Conservation (phyloP, 257 asterid species). For the Solanum gracilifrons region DNA sequence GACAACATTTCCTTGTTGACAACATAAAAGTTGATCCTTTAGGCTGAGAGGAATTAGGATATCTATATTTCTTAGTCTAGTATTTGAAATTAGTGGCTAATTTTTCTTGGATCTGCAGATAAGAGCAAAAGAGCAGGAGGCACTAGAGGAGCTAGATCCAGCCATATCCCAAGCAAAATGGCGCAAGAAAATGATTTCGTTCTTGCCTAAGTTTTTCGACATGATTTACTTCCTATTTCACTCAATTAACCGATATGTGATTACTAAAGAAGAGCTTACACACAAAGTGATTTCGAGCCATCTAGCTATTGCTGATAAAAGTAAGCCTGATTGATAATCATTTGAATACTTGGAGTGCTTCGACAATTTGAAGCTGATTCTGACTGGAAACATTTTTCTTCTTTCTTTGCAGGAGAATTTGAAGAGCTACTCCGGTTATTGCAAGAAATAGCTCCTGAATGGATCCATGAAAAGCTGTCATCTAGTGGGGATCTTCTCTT, state of each 20-base stretch:
- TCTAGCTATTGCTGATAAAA: slow-evolving; percentile 33
- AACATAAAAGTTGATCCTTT: background rate
- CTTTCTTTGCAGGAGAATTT: slow-evolving; percentile 44
- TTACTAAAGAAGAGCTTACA: slow-evolving; percentile 60
- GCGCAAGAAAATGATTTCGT: slow-evolving; percentile 48
- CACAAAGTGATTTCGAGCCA: slow-evolving; percentile 38
- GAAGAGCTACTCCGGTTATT: slow-evolving; percentile 68
- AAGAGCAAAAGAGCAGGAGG: slow-evolving; percentile 47
- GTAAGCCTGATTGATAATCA: slow-evolving; percentile 27
- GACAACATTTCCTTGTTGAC: background rate
- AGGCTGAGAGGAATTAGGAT: background rate
- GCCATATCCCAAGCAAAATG: slow-evolving; percentile 80
- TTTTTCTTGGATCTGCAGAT: slow-evolving; percentile 33
- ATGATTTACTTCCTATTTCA: slow-evolving; percentile 46
- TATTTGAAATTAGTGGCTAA: background rate
- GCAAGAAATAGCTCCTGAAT: slow-evolving; percentile 75
- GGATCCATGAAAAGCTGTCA: slow-evolving; percentile 55
- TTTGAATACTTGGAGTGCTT: background rate
- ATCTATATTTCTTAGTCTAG: background rate
- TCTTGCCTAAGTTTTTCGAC: slow-evolving; percentile 66
- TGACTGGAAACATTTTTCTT: background rate
- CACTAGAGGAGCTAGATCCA: slow-evolving; percentile 56
- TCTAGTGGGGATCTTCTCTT: slow-evolving; percentile 56
- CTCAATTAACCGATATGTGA: slow-evolving; percentile 53
- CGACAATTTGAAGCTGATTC: background rate